Percentiles rank a stretch among this genome's conserved stretches.
phyloP scores from a whole-genome alignment of 495 filamentous ascomycete species.

The Lentithecium fluviatile region DNA sequence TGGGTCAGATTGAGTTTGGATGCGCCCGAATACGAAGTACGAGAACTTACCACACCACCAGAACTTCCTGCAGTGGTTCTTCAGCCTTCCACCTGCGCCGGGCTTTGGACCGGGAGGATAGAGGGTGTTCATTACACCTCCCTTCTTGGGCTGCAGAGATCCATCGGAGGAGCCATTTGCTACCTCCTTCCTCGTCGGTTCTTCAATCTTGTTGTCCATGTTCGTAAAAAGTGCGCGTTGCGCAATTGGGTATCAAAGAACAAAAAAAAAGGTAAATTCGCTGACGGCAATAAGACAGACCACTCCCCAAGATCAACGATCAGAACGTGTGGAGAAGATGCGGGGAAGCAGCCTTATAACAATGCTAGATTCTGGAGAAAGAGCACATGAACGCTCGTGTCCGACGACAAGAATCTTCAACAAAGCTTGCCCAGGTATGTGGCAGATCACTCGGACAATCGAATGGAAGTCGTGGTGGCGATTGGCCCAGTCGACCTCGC shows the following conservation, averaged over 20 bases:
- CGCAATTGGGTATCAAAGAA: not conserved
- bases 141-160: conserved; percentile 11
- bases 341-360: conserved; percentile 20
- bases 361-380: conserved; percentile 6
- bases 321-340: conserved; percentile 4
- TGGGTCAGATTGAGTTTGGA: not conserved
- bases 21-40: not conserved
- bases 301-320: not conserved
- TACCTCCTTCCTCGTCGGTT: conserved; percentile 5
- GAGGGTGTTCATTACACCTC: conserved; percentile 28
- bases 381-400: conserved; percentile 27
- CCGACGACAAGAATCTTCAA: conserved; percentile 2
- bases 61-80: conserved; percentile 55
- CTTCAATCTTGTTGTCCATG: conserved; percentile 22
- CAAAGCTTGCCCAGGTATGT: not conserved
- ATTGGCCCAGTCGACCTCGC: not conserved
- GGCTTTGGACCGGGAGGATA: conserved; percentile 38
- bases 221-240: conserved; percentile 7
- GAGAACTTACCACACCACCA: conserved; percentile 60
- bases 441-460: conserved; percentile 19
- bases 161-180: not conserved
- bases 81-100: conserved; percentile 44
- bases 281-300: not conserved
- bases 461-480: conserved; percentile 15
- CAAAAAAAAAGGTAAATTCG: not conserved